Base-by-base conservation (phyloP, 768 basidiomycete species). In the Panaeolus papilionaceus region DNA sequence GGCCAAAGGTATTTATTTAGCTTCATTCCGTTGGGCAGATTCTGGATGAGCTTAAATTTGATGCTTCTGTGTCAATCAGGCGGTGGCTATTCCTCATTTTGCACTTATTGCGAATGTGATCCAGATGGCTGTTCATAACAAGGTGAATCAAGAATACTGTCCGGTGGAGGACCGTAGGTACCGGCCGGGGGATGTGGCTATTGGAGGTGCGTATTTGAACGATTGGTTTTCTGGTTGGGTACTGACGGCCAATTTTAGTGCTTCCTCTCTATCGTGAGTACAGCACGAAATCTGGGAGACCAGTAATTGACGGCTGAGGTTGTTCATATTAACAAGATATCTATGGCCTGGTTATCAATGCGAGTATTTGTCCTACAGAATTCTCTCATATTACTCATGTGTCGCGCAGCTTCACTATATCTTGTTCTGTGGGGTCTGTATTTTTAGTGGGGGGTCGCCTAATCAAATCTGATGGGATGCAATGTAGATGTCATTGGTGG, bases 311-410 rank as follows among this genome's bases (percentile, higher is more conserved):
- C 2, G 38, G 9, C 40, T 61, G 16, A 28, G 6, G 12, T 51
- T 2, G 40, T 64, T 33, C 9, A 14, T 54, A 44, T 42, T 61
- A 42, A 37, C 26, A 54, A 83, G 90, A 92, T 71, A 90, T 91
- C 8, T 92, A 90, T 74, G 90, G 90, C 16, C 74, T 91, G 26
- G 83, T 89, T 20, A 83, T 89, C 66, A 87, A 85, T 75, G 85
- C 88, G 63, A 69, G 82, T 74, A 47, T 23, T 18, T 16, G 3
- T 26, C 2, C 20, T 42, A 33, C 39, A 4, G 23, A n/a, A 1
- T 20, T 26, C 10, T 38, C 54, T 5, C 39, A 14, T 63, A 20
- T 63, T 49, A 33, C 51, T 38, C 8, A 44, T 38, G 14, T 23
- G 28, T 38, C 1, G 11, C 23, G 8, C 64, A 90, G 89, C 73